Percentiles rank a stretch among this genome's conserved stretches.
phyloP scores from a whole-genome alignment of 116 monocot genomes.

The Posidonia oceanica region DNA sequence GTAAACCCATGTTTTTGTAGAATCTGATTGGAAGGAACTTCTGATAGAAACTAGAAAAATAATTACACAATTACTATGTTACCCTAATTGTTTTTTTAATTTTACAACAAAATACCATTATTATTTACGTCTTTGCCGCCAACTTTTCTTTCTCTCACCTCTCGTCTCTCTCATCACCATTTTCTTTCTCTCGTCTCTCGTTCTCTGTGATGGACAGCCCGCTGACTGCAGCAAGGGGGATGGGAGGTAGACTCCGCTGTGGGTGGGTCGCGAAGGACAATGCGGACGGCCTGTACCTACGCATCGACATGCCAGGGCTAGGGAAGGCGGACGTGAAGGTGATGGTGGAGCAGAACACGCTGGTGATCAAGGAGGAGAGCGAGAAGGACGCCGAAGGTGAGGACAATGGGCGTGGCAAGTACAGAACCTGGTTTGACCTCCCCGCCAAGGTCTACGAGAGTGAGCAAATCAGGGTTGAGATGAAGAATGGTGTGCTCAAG shows the following conservation, averaged over 20 bases:
- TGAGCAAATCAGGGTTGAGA: conserved; percentile 66
- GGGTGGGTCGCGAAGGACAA: conserved; percentile 70
- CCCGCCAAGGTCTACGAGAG: conserved; percentile 36
- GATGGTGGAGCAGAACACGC: conserved; percentile 44
- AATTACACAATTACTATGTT: no score
- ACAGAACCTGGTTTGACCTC: conserved; percentile 43
- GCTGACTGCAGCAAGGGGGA: not conserved
- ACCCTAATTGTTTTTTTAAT: no score
- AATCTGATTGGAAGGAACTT: no score
- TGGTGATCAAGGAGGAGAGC: conserved; percentile 43
- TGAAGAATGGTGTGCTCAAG: conserved; percentile 92
- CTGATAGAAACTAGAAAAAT: no score
- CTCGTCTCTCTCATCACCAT: no score
- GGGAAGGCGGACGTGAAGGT: conserved; percentile 69
- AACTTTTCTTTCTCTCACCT: no score
- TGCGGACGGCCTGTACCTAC: conserved; percentile 41
- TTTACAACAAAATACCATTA: no score
- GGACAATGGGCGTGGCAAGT: conserved; percentile 18
- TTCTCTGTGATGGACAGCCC: conserved; percentile 30
- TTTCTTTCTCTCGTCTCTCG: no score
- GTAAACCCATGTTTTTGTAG: no score
- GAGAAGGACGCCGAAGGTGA: conserved; percentile 14
- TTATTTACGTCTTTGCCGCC: no score
- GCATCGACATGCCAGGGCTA: conserved; percentile 90
- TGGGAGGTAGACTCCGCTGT: conserved; percentile 6